Percentiles rank a stretch among this genome's conserved stretches.
phyloP scores from a whole-genome alignment of 2,329 filamentous ascomycete genomes.

The Hypoxylon sp. region DNA sequence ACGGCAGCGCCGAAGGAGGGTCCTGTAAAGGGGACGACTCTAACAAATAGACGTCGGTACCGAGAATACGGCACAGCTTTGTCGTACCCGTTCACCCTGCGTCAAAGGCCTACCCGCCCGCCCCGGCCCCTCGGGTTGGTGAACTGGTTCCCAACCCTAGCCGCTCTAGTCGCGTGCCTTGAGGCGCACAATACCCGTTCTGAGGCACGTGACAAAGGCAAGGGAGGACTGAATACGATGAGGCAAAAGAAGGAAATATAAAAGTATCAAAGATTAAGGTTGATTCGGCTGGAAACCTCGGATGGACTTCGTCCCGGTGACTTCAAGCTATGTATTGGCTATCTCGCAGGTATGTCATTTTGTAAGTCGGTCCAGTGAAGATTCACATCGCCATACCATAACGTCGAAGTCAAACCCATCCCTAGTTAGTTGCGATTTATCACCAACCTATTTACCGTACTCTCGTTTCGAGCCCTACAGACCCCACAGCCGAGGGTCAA shows the following conservation, averaged over 20 bases:
- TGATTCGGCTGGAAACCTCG: not conserved
- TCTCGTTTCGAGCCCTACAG: conserved; percentile 26
- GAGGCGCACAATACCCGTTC: not conserved
- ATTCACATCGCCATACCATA: not conserved
- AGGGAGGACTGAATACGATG: not conserved
- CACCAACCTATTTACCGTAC: not conserved
- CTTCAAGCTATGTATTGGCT: not conserved
- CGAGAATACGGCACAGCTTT: conserved; percentile 25
- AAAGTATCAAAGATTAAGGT: not conserved
- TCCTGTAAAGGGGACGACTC: conserved; percentile 8
- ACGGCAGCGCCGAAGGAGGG: conserved; percentile 20
- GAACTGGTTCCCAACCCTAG: not conserved
- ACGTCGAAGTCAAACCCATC: not conserved
- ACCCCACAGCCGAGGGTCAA: conserved; percentile 35
- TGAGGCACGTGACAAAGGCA: not conserved
- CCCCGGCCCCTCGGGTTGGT: not conserved
- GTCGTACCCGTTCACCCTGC: not conserved
- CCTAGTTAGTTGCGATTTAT: not conserved
- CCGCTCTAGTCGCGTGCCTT: not conserved
- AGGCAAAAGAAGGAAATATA: not conserved
- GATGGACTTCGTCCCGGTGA: not conserved
- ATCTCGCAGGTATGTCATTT: not conserved
- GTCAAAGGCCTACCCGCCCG: not conserved
- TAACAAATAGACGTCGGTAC: conserved; percentile 31
- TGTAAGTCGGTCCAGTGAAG: not conserved